These are phyloP conservation scores for Citrus reticulata DNA, from an alignment of 345 rosid species.

Conservation along the genomic window DNA sequence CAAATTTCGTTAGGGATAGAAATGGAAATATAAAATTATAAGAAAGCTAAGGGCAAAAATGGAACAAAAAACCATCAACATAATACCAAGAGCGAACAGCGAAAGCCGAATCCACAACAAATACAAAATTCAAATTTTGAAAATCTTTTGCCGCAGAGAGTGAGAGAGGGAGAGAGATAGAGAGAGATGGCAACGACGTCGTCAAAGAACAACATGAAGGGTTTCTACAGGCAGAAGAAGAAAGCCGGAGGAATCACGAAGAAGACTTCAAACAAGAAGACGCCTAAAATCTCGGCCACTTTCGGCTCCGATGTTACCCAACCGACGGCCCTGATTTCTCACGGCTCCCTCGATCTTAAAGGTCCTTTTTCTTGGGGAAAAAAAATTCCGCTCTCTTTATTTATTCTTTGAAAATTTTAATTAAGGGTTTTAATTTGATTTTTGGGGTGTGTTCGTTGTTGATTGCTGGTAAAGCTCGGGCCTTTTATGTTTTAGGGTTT, in stretches of 20 bases:
- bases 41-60: not conserved
- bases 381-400: not conserved
- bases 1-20: not conserved
- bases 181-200: constrained; percentile 40
- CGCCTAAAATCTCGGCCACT: constrained; percentile 37
- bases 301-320: constrained; percentile 42
- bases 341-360: constrained; percentile 48
- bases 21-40: not conserved
- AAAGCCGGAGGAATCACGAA: constrained; percentile 34
- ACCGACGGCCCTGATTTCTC: constrained; percentile 44
- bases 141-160: not conserved
- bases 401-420: not conserved
- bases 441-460: not conserved
- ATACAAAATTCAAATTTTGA: constrained; percentile 31
- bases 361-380: constrained; percentile 20
- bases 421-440: not conserved
- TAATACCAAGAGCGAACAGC: no score
- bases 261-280: constrained; percentile 26
- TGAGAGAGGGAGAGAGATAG: constrained; percentile 20
- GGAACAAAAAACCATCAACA: not conserved
- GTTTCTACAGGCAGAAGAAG: constrained; percentile 62
- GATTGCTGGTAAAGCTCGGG: not conserved
- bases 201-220: constrained; percentile 50
- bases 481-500: not conserved
- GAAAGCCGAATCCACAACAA: not conserved